Conservation (phyloP, 2,329 filamentous ascomycete genomes). For the Hypoxylon rubiginosum region DNA sequence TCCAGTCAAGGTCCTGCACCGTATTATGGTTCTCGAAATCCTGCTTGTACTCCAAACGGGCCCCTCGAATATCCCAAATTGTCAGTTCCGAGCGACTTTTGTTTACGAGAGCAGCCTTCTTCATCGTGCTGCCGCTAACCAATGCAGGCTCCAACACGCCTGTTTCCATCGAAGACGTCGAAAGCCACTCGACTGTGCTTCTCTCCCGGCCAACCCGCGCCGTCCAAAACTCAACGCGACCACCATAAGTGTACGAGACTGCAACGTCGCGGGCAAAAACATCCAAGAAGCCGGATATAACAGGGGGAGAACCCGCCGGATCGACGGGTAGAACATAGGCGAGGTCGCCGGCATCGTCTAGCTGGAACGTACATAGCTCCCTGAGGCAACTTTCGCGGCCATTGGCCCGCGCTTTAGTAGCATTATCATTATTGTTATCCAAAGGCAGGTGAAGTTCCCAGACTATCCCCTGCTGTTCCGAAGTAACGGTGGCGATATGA, state of each 20-base stretch:
- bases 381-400: conserved; percentile 60
- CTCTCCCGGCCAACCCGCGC: conserved; percentile 75
- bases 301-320: conserved; percentile 80
- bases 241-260: conserved; percentile 83
- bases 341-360: conserved; percentile 71
- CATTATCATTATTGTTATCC: conserved; percentile 51
- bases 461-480: conserved; percentile 81
- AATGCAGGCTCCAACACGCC: conserved; percentile 79
- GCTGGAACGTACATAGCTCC: conserved; percentile 79
- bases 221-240: conserved; percentile 86
- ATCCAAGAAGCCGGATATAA: conserved; percentile 84
- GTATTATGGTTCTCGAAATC: conserved; percentile 78
- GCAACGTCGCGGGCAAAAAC: conserved; percentile 88
- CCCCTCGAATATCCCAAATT: conserved; percentile 90
- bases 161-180: conserved; percentile 85
- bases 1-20: conserved; percentile 93
- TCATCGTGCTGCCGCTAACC: conserved; percentile 86
- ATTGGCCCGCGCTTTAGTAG: conserved; percentile 49
- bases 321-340: conserved; percentile 84
- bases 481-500: conserved; percentile 86
- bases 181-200: conserved; percentile 81
- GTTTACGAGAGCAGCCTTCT: conserved; percentile 88
- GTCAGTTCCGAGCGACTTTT: conserved; percentile 79
- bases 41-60: conserved; percentile 84
- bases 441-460: conserved; percentile 80